phyloP scores from a whole-genome alignment of 2,329 filamentous ascomycete species.

The Curvularia spicifera region DNA sequence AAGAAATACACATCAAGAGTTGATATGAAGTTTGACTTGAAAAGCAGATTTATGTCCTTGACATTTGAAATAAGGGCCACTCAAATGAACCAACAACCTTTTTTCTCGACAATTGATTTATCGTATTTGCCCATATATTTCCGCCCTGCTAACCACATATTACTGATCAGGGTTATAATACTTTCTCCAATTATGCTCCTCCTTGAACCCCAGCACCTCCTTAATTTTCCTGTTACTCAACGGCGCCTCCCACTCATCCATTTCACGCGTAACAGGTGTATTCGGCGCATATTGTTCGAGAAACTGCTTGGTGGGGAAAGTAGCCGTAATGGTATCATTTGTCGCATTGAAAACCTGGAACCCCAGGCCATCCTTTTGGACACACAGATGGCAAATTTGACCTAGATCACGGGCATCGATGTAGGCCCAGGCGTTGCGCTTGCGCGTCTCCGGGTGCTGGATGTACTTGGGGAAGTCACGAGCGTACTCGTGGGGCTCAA shows the following conservation, averaged over 20 bases:
- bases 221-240: constrained; percentile 66
- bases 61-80: background rate
- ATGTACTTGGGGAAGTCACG: constrained; percentile 61
- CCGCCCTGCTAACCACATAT: background rate
- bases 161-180: constrained; percentile 51
- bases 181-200: constrained; percentile 64
- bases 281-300: constrained; percentile 58
- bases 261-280: constrained; percentile 60
- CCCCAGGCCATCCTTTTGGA: constrained; percentile 62
- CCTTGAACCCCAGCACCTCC: constrained; percentile 64
- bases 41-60: background rate
- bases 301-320: constrained; percentile 59
- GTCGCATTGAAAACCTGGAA: constrained; percentile 71
- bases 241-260: constrained; percentile 66
- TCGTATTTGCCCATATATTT: background rate
- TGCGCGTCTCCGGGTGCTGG: constrained; percentile 57
- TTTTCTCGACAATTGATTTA: background rate
- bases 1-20: background rate
- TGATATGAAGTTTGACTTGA: background rate
- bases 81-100: background rate
- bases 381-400: constrained; percentile 64
- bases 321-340: constrained; percentile 66
- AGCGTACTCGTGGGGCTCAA: constrained; percentile 67
- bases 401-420: constrained; percentile 68
- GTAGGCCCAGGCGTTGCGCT: constrained; percentile 68